Base-by-base conservation (phyloP, 2,329 filamentous ascomycete genomes). In the Diaporthe vexans region DNA sequence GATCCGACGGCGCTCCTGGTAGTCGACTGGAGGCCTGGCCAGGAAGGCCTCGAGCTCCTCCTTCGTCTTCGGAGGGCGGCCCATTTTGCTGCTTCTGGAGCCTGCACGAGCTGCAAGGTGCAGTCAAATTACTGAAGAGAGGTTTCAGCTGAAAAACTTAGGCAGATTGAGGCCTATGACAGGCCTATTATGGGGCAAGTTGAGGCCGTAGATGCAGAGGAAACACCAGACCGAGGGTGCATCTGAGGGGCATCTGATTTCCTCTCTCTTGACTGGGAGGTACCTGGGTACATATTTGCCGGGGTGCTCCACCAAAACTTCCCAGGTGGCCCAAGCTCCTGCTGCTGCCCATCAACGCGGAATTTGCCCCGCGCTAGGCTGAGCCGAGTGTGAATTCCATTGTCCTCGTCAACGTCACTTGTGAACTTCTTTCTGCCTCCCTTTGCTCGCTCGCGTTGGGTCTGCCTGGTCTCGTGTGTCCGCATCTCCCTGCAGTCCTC, bases 281-380 rank as follows among this genome's bases (percentile, higher is more conserved):
- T 68, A 68, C 63, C 35, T 54, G n/a, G 63, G 63, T 68, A 68
- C 63, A 54, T 54, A 40, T 54, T n/a, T 40, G 43, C 43, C 13
- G 43, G n/a, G 48, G 2, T 24, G 48, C 70, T 48, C 70, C 70
- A 63, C 58, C 46, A 24, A 40, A 52, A 43, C 29, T 11, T 51
- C 13, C 15, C 11, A 43, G 21, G 52, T 69, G 76, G 77, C 73
- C 75, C 77, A 75, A 78, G 76, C 75, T 77, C 71, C 75, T 56
- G 51, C 46, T 26, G 51, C 33, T 43, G n/a, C 43, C n/a, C 11
- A 13, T 24, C 37, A 65, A 24, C 9, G 51, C 43, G 71, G 58
- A 57, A 72, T 67, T 33, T n/a, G n/a, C 33, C 58, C 58, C 43
- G 46, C 71, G 13, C 57, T 51, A 63, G 43, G 56, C 40, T 61